These are phyloP conservation scores for Moricandia moricandioides DNA, from an alignment of 345 rosid species.

Conservation along the genomic window DNA sequence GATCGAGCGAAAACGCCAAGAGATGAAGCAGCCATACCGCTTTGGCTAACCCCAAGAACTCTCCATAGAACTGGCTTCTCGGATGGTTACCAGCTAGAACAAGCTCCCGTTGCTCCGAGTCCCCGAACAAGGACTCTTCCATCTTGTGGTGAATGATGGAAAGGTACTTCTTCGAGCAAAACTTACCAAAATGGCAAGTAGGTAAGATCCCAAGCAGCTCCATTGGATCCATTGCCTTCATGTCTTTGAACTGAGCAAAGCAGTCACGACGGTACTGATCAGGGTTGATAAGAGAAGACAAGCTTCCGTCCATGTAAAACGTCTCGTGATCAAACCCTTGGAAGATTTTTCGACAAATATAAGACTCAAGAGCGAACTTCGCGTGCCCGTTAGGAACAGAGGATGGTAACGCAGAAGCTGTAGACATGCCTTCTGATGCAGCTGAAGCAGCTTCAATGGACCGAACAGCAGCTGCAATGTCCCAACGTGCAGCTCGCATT, in stretches of 20 bases:
- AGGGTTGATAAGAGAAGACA: conserved; percentile 75
- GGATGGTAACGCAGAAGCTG: conserved; percentile 43
- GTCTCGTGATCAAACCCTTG: neutral
- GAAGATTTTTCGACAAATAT: conserved; percentile 53
- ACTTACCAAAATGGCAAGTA: conserved; percentile 81
- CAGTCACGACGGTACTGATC: conserved; percentile 81
- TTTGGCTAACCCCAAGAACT: conserved; percentile 77
- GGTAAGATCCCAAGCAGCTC: conserved; percentile 90
- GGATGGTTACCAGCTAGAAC: conserved; percentile 76
- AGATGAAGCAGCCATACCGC: conserved; percentile 90
- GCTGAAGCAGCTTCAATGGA: conserved; percentile 81
- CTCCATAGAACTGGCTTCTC: conserved; percentile 73
- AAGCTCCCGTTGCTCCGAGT: conserved; percentile 63
- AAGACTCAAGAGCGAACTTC: conserved; percentile 80
- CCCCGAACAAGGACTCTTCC: conserved; percentile 94
- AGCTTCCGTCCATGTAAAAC: conserved; percentile 36
- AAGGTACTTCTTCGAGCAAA: conserved; percentile 78
- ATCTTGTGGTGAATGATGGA: conserved; percentile 84
- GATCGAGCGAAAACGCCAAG: conserved; percentile 89
- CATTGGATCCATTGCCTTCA: conserved; percentile 90
- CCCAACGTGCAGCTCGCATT: conserved; percentile 94
- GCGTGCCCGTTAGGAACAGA: conserved; percentile 67
- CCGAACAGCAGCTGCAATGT: conserved; percentile 79
- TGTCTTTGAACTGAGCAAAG: conserved; percentile 77
- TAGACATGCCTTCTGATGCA: conserved; percentile 28